phyloP scores from a whole-genome alignment of 306 rosid genomes.

The Dryas octopetala region DNA sequence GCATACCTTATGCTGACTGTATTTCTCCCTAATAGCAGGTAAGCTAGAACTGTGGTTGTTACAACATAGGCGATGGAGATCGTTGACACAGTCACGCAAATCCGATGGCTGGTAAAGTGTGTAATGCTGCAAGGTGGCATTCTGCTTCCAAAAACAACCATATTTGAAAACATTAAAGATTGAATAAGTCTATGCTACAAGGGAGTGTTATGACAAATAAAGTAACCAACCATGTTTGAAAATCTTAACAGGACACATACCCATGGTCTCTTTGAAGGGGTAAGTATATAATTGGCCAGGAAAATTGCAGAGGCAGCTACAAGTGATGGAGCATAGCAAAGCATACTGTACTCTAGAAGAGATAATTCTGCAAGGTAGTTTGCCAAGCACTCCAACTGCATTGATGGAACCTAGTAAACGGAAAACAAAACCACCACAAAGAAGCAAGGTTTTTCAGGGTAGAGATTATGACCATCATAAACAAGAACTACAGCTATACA shows the following conservation, averaged over 20 bases:
- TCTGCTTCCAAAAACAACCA: conserved; percentile 31
- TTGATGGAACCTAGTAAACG: conserved; percentile 43
- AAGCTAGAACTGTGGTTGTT: conserved; percentile 40
- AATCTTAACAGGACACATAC: conserved; percentile 34
- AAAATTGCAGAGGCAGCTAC: conserved; percentile 87
- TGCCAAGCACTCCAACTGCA: conserved; percentile 88
- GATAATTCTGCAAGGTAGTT: conserved; percentile 84
- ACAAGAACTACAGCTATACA: too few species aligned
- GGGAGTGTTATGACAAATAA: not conserved
- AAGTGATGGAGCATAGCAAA: conserved; percentile 74
- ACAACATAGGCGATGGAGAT: conserved; percentile 51
- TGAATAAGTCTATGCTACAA: not conserved
- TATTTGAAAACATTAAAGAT: not conserved
- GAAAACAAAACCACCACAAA: not conserved
- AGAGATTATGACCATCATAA: too few species aligned
- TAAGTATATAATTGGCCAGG: conserved; percentile 66
- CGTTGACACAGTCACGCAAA: conserved; percentile 38
- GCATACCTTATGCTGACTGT: conserved; percentile 60
- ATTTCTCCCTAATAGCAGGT: conserved; percentile 57
- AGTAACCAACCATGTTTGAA: not conserved
- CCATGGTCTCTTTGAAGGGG: conserved; percentile 83
- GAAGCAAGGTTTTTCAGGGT: conserved; percentile 1
- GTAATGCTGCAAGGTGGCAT: conserved; percentile 57
- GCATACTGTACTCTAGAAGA: conserved; percentile 85
- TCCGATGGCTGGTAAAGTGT: conserved; percentile 49